Evolutionary conservation across 2,329 filamentous ascomycete genomes (phyloP).

Genomic region (Trichoderma harzianum): DNA sequence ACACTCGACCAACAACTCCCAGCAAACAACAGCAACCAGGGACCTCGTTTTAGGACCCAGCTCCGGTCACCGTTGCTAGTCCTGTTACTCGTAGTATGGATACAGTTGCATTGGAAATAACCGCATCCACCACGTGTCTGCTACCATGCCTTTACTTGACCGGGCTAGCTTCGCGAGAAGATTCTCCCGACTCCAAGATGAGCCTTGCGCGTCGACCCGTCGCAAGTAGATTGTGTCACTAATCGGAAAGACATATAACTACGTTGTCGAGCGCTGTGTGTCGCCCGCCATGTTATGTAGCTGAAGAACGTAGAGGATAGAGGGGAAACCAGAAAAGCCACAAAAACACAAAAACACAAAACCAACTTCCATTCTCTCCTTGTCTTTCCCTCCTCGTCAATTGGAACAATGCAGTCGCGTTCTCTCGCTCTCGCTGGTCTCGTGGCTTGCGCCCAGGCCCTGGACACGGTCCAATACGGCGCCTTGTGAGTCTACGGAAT

Average conservation of each 20-base stretch:
- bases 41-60: background rate
- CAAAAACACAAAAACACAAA: background rate
- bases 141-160: background rate
- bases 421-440: background rate
- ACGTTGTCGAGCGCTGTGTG: background rate
- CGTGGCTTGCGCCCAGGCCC: background rate
- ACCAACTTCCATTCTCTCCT: background rate
- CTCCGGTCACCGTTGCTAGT: background rate
- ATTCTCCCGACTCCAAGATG: background rate
- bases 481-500: background rate
- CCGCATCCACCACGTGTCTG: background rate
- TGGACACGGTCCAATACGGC: constrained; percentile 9
- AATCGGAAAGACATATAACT: background rate
- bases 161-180: background rate
- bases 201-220: background rate
- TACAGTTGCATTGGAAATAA: background rate
- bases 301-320: background rate
- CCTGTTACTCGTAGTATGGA: background rate
- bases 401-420: background rate
- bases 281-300: background rate
- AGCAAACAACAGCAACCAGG: background rate
- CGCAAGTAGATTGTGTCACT: background rate
- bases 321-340: background rate
- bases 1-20: background rate
- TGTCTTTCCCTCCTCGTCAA: background rate